A percentile compares a stretch with the other conserved stretches of the same genome.
Conservation (phyloP, 352 stramenopile genomes). For the Globisporangium parvum region DNA sequence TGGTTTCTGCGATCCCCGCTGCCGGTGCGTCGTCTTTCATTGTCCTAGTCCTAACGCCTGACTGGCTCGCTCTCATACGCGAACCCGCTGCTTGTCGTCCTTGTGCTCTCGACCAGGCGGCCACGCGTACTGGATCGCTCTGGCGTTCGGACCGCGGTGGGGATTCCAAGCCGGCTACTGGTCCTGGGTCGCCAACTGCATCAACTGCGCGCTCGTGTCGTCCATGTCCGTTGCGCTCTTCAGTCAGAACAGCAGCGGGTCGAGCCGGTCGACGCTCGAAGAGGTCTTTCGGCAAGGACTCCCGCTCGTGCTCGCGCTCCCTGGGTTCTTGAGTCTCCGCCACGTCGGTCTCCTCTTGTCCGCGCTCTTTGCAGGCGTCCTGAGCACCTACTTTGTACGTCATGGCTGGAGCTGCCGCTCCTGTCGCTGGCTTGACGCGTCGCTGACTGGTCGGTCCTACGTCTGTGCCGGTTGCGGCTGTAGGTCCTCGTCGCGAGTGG, state of each 20-base stretch:
- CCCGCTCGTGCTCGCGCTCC: constrained; percentile 43
- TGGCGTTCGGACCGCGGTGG: constrained; percentile 58
- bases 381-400: constrained; percentile 35
- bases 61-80: neutral
- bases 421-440: neutral
- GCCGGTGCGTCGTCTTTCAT: constrained; percentile 1
- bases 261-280: constrained; percentile 23
- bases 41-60: neutral
- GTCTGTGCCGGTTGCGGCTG: neutral
- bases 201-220: constrained; percentile 70
- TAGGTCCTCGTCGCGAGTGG: constrained; percentile 37
- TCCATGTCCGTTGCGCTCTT: constrained; percentile 34
- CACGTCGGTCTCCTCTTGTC: constrained; percentile 27
- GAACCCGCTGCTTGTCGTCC: neutral
- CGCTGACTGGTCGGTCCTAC: neutral
- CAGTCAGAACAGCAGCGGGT: constrained; percentile 9
- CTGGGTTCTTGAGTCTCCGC: constrained; percentile 37
- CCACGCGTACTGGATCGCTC: constrained; percentile 61
- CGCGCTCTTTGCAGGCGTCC: constrained; percentile 24
- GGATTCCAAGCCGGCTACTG: constrained; percentile 80
- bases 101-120: constrained; percentile 18
- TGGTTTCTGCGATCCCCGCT: constrained; percentile 40
- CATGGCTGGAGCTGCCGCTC: neutral
- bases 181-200: constrained; percentile 74
- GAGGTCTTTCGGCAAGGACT: constrained; percentile 41